Evolutionary conservation across 1,284 basidiomycete genomes (phyloP).

Genomic region (Melanopsichium pennsylvanicum): DNA sequence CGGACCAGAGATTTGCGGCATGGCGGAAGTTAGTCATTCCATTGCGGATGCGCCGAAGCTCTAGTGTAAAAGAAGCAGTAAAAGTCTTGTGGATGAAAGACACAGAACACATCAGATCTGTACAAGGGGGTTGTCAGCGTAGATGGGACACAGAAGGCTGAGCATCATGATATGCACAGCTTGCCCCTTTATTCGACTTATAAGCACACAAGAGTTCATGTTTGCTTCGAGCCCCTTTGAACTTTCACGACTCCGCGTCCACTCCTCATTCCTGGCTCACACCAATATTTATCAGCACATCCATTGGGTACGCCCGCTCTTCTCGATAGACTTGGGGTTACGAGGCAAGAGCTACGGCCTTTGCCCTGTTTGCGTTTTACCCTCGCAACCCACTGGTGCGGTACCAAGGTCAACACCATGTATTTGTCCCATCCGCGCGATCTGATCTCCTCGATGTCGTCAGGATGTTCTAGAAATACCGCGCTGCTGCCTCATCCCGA

Average conservation of each 20-base stretch:
- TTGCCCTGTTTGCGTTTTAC: no score
- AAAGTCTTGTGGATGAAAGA: no score
- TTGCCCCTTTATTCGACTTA: conserved; percentile 3
- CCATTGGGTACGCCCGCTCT: not conserved
- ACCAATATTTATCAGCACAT: not conserved
- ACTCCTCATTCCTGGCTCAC: not conserved
- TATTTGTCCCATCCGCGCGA: conserved; percentile 24
- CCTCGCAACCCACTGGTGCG: no score
- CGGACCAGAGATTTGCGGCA: not conserved
- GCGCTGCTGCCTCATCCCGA: conserved; percentile 1
- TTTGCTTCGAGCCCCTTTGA: not conserved
- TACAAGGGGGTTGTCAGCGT: not conserved
- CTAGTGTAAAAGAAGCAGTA: no score
- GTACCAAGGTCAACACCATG: conserved; percentile 27
- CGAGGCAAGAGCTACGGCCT: no score
- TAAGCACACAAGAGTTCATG: not conserved
- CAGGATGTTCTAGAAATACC: conserved; percentile 16
- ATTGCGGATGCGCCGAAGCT: not conserved
- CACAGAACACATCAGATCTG: not conserved
- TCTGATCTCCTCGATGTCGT: conserved; percentile 11
- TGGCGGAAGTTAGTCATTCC: not conserved
- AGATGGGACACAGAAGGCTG: no score
- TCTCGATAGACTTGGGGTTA: no score
- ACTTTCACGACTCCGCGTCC: not conserved
- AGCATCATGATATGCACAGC: no score